Conservation (phyloP, 1,284 basidiomycete species). For the Anthracocystis walkeri region DNA sequence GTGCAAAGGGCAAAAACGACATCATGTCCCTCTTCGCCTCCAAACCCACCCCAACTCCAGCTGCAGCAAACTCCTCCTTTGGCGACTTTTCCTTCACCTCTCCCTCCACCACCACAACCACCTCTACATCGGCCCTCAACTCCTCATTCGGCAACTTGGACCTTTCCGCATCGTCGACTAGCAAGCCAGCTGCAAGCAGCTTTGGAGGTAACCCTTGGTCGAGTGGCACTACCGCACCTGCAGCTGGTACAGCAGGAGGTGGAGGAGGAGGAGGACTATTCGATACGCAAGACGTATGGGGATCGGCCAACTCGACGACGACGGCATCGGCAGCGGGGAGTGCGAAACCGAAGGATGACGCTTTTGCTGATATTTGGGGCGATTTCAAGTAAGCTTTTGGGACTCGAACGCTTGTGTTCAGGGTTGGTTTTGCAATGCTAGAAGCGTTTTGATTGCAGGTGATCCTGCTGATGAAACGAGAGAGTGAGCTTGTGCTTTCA, state of each 20-base stretch:
- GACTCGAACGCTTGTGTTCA: too few species aligned
- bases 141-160: constrained; percentile 31
- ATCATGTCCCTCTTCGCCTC: constrained; percentile 81
- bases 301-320: constrained; percentile 5
- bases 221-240: not conserved
- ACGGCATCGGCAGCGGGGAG: constrained; percentile 1
- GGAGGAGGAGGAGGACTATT: constrained; percentile 36
- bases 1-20: constrained; percentile 76
- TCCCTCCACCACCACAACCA: constrained; percentile 1
- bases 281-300: constrained; percentile 62
- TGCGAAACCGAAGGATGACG: constrained; percentile 52
- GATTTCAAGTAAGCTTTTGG: constrained; percentile 63
- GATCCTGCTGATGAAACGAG: too few species aligned
- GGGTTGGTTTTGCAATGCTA: too few species aligned
- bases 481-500: too few species aligned
- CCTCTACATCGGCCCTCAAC: constrained; percentile 3
- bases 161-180: constrained; percentile 12
- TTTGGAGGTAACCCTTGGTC: constrained; percentile 29
- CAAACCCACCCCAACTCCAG: constrained; percentile 13
- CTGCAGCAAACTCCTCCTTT: constrained; percentile 8
- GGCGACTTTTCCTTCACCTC: constrained; percentile 42
- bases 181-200: not conserved
- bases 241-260: constrained; percentile 7
- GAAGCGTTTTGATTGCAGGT: too few species aligned
- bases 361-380: constrained; percentile 69